Conservation (phyloP, 306 rosid genomes). For the Astragalus glycyphyllos region DNA sequence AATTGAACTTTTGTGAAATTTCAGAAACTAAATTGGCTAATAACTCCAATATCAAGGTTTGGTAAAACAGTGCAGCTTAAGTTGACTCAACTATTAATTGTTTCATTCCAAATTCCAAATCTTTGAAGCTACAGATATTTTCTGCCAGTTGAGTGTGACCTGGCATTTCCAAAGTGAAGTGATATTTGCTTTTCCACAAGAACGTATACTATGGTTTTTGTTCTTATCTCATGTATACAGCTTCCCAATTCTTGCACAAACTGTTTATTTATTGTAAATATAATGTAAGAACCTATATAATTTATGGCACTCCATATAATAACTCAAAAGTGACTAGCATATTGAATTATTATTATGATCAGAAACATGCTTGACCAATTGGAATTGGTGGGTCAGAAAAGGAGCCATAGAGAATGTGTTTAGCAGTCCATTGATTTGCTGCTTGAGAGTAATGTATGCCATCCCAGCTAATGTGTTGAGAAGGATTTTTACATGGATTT, state of each 20-base stretch:
- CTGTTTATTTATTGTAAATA: conserved; percentile 14
- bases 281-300: conserved; percentile 17
- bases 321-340: neutral
- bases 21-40: too few species aligned
- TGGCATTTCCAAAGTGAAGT: too few species aligned
- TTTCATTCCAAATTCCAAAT: too few species aligned
- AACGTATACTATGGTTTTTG: too few species aligned
- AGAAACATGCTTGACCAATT: conserved; percentile 61
- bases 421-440: conserved; percentile 68
- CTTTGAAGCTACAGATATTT: too few species aligned
- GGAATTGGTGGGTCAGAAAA: conserved; percentile 77
- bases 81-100: too few species aligned
- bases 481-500: conserved; percentile 72
- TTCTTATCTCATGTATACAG: too few species aligned
- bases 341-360: neutral
- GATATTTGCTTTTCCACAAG: too few species aligned
- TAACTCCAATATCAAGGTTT: too few species aligned
- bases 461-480: conserved; percentile 81
- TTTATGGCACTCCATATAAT: neutral
- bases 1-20: too few species aligned
- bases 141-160: too few species aligned
- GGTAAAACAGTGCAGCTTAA: too few species aligned
- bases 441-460: conserved; percentile 90
- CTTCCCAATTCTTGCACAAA: neutral
- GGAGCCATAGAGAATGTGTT: conserved; percentile 59